These are phyloP conservation scores for Pisolithus marmoratus DNA, from an alignment of 768 basidiomycete species.

Conservation along the genomic window DNA sequence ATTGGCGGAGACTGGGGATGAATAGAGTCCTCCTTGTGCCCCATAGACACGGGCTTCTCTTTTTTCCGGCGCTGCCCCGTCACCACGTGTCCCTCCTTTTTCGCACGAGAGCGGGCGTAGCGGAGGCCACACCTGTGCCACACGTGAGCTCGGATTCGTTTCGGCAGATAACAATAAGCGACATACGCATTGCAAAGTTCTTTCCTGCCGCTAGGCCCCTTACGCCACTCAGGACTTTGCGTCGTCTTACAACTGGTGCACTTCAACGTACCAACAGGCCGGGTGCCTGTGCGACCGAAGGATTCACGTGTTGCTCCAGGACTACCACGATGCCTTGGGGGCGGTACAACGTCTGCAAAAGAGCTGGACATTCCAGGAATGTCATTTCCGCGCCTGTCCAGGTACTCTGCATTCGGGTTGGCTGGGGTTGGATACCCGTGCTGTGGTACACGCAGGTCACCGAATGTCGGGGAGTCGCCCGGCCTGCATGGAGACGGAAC, in stretches of 20 bases:
- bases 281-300: slow-evolving; percentile 42
- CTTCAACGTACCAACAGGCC: slow-evolving; percentile 64
- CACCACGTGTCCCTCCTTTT: slow-evolving; percentile 69
- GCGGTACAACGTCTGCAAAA: slow-evolving; percentile 46
- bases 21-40: slow-evolving; percentile 21
- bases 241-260: slow-evolving; percentile 81
- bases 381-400: slow-evolving; percentile 30
- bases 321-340: slow-evolving; percentile 50
- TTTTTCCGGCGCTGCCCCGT: slow-evolving; percentile 52
- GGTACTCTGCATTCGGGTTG: slow-evolving; percentile 35
- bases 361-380: slow-evolving; percentile 19
- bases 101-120: slow-evolving; percentile 82
- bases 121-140: slow-evolving; percentile 69
- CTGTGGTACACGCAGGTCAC: slow-evolving; percentile 24
- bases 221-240: slow-evolving; percentile 85
- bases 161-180: slow-evolving; percentile 15
- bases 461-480: slow-evolving; percentile 27
- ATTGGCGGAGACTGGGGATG: slow-evolving; percentile 28
- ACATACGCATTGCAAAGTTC: slow-evolving; percentile 90
- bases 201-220: slow-evolving; percentile 86
- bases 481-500: slow-evolving; percentile 32
- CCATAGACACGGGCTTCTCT: slow-evolving; percentile 40
- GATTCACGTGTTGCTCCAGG: slow-evolving; percentile 47
- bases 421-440: slow-evolving; percentile 32
- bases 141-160: slow-evolving; percentile 16